Conservation (phyloP, 129 eudicot genomes). For the Lactuca sativa region DNA sequence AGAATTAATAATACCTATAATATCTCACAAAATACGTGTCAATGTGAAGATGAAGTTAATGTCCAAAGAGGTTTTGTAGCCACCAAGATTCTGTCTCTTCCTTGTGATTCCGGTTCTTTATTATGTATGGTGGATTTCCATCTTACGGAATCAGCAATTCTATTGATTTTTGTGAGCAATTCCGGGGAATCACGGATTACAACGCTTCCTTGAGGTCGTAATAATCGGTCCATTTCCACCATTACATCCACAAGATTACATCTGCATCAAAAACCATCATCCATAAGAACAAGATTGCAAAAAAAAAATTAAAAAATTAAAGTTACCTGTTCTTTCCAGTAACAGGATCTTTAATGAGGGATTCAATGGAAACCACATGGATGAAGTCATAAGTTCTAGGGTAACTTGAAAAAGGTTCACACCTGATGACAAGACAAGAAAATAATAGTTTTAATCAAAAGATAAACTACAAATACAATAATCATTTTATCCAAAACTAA, state of each 20-base stretch:
- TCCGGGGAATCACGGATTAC: constrained; percentile 87
- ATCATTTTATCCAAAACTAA: neutral
- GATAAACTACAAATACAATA: neutral
- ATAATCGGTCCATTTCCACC: constrained; percentile 85
- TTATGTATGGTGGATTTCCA: constrained; percentile 68
- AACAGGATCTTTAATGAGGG: constrained; percentile 64
- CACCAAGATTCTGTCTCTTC: constrained; percentile 64
- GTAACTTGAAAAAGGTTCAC: constrained; percentile 97
- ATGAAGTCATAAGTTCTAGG: constrained; percentile 93
- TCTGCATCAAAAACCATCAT: constrained; percentile 38
- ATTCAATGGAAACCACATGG: constrained; percentile 74
- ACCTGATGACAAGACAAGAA: constrained; percentile 47
- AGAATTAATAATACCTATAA: constrained; percentile 29
- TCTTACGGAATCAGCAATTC: constrained; percentile 59
- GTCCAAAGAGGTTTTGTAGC: constrained; percentile 75
- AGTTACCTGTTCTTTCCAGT: constrained; percentile 79
- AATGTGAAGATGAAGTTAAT: constrained; percentile 48
- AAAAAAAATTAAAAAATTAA: neutral
- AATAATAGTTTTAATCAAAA: constrained; percentile 1
- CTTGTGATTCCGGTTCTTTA: constrained; percentile 75
- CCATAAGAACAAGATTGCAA: neutral
- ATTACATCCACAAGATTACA: constrained; percentile 84
- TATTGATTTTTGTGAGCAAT: constrained; percentile 56
- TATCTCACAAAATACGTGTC: constrained; percentile 14
- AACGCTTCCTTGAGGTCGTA: constrained; percentile 83